phyloP scores from a whole-genome alignment of 805 yeast species.

The Osmozyma mogii region DNA sequence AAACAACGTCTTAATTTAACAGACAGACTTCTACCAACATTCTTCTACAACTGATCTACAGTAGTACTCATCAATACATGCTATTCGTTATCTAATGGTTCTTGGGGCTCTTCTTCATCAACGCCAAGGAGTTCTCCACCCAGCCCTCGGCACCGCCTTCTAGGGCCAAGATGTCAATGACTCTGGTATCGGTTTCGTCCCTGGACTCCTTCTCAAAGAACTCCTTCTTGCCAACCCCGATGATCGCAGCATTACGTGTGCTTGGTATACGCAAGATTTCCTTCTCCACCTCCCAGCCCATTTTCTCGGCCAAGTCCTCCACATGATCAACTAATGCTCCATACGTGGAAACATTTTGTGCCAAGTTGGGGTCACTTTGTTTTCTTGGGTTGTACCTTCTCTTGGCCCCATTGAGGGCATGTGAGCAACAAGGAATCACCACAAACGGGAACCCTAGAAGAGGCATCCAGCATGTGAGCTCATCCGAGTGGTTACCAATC shows the following conservation, averaged over 20 bases:
- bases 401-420: conserved; percentile 70
- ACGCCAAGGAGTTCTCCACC: conserved; percentile 71
- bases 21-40: no score
- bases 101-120: conserved; percentile 66
- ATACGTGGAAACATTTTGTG: conserved; percentile 50
- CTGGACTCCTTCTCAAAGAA: conserved; percentile 15
- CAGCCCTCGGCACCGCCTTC: conserved; percentile 92
- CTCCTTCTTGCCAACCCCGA: conserved; percentile 45
- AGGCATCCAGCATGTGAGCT: conserved; percentile 93
- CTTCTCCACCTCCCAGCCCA: conserved; percentile 80
- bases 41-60: no score
- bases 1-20: no score
- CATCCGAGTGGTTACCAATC: conserved; percentile 94
- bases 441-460: conserved; percentile 77
- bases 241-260: conserved; percentile 84
- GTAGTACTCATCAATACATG: no score
- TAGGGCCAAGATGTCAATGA: conserved; percentile 54
- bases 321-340: conserved; percentile 84
- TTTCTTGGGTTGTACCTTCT: conserved; percentile 50
- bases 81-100: no score
- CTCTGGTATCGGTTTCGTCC: conserved; percentile 29
- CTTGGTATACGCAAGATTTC: conserved; percentile 92
- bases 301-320: conserved; percentile 52
- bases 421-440: conserved; percentile 95
- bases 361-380: conserved; percentile 2